Evolutionary conservation across 139 green algal species (phyloP), one percentile per base, ranked within the genome.

Genomic region (Coccomyxa sp.): DNA sequence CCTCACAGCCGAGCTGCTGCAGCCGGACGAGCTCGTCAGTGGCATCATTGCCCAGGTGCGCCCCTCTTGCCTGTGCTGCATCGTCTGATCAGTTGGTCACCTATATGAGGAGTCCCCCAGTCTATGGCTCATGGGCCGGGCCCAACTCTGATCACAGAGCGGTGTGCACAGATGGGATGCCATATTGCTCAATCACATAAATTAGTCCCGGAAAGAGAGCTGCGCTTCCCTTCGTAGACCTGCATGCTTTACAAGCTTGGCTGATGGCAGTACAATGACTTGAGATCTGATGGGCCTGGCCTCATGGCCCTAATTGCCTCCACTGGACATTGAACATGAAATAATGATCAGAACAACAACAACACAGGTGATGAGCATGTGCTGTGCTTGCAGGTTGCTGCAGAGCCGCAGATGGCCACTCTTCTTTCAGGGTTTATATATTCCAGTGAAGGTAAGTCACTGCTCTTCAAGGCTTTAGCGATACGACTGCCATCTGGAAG

Each of bases 1-100:
- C 29, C 70, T 83, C 38, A 82, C 70, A 22, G 82, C 82, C 36
- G 82, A 86, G 78, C 82, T 86, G 78, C 74, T 86, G 40, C 82
- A 86, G 73, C 82, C 82, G 10, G 82, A 83, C 68, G 82, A 86
- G 78, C 70, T 86, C 44, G 78, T 82, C 68, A 70, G 50, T 9
- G 82, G 78, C 36, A 77, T 83, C 50, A 80, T 86, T n/a, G 75
- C 78, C 37, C 82, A 86, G 75, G 79, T 86, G 64, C 33, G 1
- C 12, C 58, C n/a, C n/a, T n/a, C n/a, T n/a, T n/a, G n/a, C n/a
- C n/a, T n/a, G n/a, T n/a, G n/a, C n/a, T n/a, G n/a, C n/a, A n/a
- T n/a, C n/a, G n/a, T n/a, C n/a, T n/a, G n/a, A n/a, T n/a, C n/a
- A n/a, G n/a, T n/a, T n/a, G n/a, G n/a, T n/a, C n/a, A n/a, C n/a